Evolutionary conservation across 176 grass and related monocot genomes (phyloP).

Genomic region (Luzula sylvatica): DNA sequence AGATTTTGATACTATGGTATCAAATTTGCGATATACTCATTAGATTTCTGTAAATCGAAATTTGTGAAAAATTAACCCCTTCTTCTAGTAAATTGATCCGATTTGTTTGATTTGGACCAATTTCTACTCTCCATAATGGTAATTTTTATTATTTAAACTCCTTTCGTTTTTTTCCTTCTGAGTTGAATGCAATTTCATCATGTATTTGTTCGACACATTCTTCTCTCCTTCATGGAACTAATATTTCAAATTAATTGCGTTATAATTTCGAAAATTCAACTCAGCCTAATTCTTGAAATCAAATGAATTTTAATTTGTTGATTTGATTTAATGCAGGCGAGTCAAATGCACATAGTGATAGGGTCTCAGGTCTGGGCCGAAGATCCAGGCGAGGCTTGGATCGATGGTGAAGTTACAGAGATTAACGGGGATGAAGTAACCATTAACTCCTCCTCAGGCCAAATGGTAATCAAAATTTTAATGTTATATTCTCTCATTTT

Average conservation of each 20-base stretch:
- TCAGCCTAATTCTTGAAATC: too few species aligned
- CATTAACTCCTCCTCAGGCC: slow-evolving; percentile 44
- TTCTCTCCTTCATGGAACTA: not conserved
- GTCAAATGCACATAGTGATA: slow-evolving; percentile 26
- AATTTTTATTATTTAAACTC: not conserved
- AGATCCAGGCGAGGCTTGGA: slow-evolving; percentile 69
- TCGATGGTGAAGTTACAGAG: slow-evolving; percentile 61
- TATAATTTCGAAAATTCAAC: too few species aligned
- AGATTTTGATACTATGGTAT: too few species aligned
- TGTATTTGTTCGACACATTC: not conserved
- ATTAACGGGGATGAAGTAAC: slow-evolving; percentile 41
- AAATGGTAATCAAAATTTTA: too few species aligned
- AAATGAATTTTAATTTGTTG: not conserved
- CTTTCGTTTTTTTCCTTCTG: too few species aligned
- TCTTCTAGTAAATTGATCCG: not conserved
- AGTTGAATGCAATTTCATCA: not conserved
- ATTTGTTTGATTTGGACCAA: slow-evolving; percentile 5
- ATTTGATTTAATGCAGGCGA: slow-evolving; percentile 39
- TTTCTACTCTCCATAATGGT: slow-evolving; percentile 5
- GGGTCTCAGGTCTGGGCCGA: slow-evolving; percentile 69
- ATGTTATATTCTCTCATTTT: too few species aligned
- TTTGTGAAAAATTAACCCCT: too few species aligned
- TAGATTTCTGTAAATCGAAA: too few species aligned
- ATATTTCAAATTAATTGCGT: not conserved
- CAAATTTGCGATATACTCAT: too few species aligned